Base-by-base conservation (phyloP, 345 rosid species). In the Toxicodendron radicans region DNA sequence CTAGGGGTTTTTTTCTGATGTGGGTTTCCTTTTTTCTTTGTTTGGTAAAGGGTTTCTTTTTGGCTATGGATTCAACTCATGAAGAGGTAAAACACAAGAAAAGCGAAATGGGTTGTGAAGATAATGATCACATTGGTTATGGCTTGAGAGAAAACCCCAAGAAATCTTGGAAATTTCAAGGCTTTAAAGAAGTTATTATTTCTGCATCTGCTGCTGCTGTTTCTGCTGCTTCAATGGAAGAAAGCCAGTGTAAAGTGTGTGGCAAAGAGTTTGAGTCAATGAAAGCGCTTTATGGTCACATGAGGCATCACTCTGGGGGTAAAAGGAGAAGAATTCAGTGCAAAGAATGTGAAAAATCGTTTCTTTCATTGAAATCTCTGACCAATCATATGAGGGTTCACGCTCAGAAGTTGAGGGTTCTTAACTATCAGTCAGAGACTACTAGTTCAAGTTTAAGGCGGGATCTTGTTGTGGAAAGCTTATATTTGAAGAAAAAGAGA, bases 111-210 rank as follows among this genome's bases (percentile, higher is more conserved):
- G 79, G 76, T 75, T 72, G 76, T 74, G 78, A 78, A 65, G 73
- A 74, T 63, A 75, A 73, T 62, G 78, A 71, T 21, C 46, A 20
- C 45, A 46, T 21, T 61, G 57, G 80, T 66, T 87, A 89, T 71
- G 80, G 75, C 20, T 83, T 89, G 18, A 84, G 93, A 79, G 86
- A 86, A 58, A 84, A 89, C 56, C 93, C 93, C 32, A 91, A 87
- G 80, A 89, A 88, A 81, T 86, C 92, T 70, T 85, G 80, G 80
- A 86, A 80, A 78, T 85, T 78, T 66, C 83, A 85, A 23, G 75
- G 74, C 20, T 77, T 61, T 14, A 79, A 74, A 48, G 66, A 66
- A 0, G 49, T 4, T 30, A 7, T 21, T 62, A 68, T 52, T 10
- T 35, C 46, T 54, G 13, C 60, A 51, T 38, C 43, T 38, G 43